Conservation (phyloP, 2,329 filamentous ascomycete genomes). For the Fusarium fujikuroi region DNA sequence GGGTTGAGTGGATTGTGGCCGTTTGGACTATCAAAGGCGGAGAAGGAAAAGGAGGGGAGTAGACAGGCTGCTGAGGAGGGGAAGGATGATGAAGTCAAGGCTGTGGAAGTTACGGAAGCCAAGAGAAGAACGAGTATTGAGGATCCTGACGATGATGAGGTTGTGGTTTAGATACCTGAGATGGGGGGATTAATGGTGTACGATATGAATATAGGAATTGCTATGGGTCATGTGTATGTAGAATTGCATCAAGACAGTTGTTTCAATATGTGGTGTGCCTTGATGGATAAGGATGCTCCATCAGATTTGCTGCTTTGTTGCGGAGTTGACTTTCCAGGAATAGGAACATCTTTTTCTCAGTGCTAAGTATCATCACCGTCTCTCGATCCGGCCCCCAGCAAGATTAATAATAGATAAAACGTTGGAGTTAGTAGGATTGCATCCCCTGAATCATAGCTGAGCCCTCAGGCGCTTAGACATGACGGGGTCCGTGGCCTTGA, state of each 20-base stretch:
- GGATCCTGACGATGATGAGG: constrained; percentile 66
- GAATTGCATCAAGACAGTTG: constrained; percentile 22
- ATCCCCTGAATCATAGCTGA: constrained; percentile 2
- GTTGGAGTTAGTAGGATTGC: background rate
- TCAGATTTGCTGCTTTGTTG: background rate
- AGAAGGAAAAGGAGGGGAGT: constrained; percentile 44
- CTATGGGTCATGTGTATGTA: constrained; percentile 21
- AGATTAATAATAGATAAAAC: background rate
- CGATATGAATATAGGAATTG: constrained; percentile 20
- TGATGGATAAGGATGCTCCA: too few relatives aligned
- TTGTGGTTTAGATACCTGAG: constrained; percentile 51
- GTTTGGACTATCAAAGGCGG: constrained; percentile 59
- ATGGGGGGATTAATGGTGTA: constrained; percentile 32
- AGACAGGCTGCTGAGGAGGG: constrained; percentile 38
- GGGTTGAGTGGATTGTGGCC: constrained; percentile 67
- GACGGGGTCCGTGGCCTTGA: background rate
- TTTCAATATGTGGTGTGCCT: background rate
- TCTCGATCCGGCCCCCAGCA: background rate
- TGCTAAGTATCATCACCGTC: background rate
- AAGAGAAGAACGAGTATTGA: constrained; percentile 67
- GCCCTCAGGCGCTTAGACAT: background rate
- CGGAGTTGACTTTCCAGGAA: background rate
- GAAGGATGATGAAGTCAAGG: constrained; percentile 49
- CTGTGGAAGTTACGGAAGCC: constrained; percentile 65
- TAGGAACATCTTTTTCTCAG: background rate